These are phyloP conservation scores for Taphrina flavorubra DNA, from an alignment of 1,139 yeast species.

Conservation along the genomic window DNA sequence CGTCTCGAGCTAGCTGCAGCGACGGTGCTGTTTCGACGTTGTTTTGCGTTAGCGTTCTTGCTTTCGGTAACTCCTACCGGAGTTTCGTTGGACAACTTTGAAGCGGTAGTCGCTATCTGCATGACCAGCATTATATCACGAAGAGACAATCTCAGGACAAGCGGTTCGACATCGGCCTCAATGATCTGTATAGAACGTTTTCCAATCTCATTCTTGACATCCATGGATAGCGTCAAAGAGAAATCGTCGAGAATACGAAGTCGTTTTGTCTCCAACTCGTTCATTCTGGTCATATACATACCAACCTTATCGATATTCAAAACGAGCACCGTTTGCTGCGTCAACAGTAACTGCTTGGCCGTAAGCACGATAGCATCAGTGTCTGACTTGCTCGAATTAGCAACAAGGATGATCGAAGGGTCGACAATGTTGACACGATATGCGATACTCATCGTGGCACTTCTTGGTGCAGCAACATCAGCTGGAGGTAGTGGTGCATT, in stretches of 20 bases:
- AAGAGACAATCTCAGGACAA: conserved; percentile 78
- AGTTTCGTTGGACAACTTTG: conserved; percentile 55
- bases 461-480: conserved; percentile 40
- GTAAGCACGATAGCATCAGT: conserved; percentile 92
- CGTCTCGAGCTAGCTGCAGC: neutral
- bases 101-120: conserved; percentile 72
- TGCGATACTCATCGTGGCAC: conserved; percentile 50
- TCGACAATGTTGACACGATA: conserved; percentile 75
- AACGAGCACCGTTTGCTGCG: conserved; percentile 68
- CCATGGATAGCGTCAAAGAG: conserved; percentile 75
- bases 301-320: conserved; percentile 81
- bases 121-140: conserved; percentile 85
- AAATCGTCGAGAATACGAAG: conserved; percentile 87
- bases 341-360: conserved; percentile 74
- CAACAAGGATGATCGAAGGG: conserved; percentile 77
- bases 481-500: neutral
- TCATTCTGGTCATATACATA: conserved; percentile 82
- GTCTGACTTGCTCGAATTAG: conserved; percentile 70
- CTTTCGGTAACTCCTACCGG: neutral
- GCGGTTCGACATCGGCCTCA: conserved; percentile 76
- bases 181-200: conserved; percentile 66
- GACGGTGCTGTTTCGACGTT: neutral
- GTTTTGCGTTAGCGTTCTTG: neutral
- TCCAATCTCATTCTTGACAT: conserved; percentile 67
- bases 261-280: conserved; percentile 62